A percentile compares a stretch with the other conserved stretches of the same genome.
Conservation (phyloP, 2,329 filamentous ascomycete genomes). For the Pestalotiopsis fici region DNA sequence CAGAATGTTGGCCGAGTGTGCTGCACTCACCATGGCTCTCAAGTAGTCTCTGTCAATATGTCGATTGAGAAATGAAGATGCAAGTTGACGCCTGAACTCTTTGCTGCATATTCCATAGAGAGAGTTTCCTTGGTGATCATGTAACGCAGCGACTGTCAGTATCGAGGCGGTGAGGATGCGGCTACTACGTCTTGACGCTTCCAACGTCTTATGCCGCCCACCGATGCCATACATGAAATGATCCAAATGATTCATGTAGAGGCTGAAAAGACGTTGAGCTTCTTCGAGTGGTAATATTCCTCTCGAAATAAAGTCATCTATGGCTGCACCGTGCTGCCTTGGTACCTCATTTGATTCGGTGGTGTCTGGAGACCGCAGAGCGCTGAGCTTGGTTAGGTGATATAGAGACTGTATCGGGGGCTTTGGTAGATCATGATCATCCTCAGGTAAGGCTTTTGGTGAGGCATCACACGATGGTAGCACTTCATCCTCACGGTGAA, state of each 20-base stretch:
- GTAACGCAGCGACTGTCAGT: constrained; percentile 50
- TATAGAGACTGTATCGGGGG: constrained; percentile 41
- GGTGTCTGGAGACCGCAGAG: constrained; percentile 33
- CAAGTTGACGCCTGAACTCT: constrained; percentile 19
- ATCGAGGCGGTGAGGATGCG: constrained; percentile 52
- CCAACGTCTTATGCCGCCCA: constrained; percentile 48
- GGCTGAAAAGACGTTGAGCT: constrained; percentile 50
- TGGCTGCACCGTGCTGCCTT: neutral
- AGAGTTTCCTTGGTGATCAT: constrained; percentile 16
- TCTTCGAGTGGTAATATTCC: constrained; percentile 46
- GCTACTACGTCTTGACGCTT: constrained; percentile 54
- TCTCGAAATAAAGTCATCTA: constrained; percentile 42
- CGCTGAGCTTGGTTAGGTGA: constrained; percentile 36
- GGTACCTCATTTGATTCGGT: constrained; percentile 4
- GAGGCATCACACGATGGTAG: constrained; percentile 26
- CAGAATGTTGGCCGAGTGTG: too few relatives aligned
- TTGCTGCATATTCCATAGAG: constrained; percentile 21
- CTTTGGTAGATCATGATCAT: constrained; percentile 36
- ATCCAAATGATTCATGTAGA: constrained; percentile 52
- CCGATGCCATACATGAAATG: constrained; percentile 52
- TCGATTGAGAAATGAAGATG: constrained; percentile 34
- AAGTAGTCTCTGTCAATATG: constrained; percentile 49
- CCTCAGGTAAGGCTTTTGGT: constrained; percentile 18
- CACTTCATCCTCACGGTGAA: constrained; percentile 10
- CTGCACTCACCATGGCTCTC: constrained; percentile 43